phyloP scores from a whole-genome alignment of 2,329 filamentous ascomycete genomes.

The Huntiella decipiens region DNA sequence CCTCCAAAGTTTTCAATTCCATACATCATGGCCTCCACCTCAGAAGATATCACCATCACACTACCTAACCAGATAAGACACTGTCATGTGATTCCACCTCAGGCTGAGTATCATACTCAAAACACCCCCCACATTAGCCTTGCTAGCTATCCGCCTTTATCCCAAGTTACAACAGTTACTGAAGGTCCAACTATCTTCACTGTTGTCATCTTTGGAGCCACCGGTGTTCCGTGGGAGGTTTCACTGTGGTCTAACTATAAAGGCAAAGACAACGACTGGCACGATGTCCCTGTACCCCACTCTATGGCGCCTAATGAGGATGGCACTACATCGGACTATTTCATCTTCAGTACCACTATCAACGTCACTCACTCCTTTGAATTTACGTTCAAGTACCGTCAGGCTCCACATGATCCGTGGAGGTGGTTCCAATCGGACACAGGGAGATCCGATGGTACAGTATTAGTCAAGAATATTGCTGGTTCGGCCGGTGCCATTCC shows the following conservation, averaged over 20 bases:
- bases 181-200: slow-evolving; percentile 36
- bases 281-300: slow-evolving; percentile 25
- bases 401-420: slow-evolving; percentile 35
- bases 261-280: slow-evolving; percentile 33
- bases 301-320: slow-evolving; percentile 11
- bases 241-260: slow-evolving; percentile 45
- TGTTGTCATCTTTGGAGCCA: slow-evolving; percentile 44
- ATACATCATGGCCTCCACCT: too few relatives aligned
- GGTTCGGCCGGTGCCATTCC: slow-evolving; percentile 17
- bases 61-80: too few relatives aligned
- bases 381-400: slow-evolving; percentile 56
- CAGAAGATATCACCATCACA: too few relatives aligned
- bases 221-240: slow-evolving; percentile 46
- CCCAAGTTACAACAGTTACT: slow-evolving; percentile 47
- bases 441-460: slow-evolving; percentile 40
- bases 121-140: neutral
- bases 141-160: slow-evolving; percentile 48
- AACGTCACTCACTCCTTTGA: slow-evolving; percentile 1
- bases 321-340: neutral
- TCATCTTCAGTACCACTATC: slow-evolving; percentile 9
- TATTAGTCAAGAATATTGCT: slow-evolving; percentile 25
- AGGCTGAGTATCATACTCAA: too few relatives aligned
- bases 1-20: too few relatives aligned
- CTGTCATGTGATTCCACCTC: too few relatives aligned
- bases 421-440: slow-evolving; percentile 51